Conservation (phyloP, 768 basidiomycete genomes). For the Boletus bicolor region DNA sequence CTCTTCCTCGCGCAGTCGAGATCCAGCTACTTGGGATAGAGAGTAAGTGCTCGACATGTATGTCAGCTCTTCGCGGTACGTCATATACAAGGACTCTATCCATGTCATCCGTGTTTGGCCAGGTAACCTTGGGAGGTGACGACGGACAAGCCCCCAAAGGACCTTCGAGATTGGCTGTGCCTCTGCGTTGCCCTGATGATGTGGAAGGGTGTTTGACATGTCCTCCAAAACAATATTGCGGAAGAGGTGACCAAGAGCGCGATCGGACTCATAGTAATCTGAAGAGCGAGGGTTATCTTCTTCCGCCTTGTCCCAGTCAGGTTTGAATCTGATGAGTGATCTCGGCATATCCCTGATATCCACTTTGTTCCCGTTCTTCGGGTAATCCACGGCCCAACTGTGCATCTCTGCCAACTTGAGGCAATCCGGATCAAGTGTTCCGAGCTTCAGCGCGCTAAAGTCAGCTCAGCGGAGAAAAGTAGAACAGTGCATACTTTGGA, state of each 20-base stretch:
- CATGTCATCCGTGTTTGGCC: background rate
- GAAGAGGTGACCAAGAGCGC: constrained; percentile 70
- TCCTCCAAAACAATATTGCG: constrained; percentile 54
- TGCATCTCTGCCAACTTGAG: constrained; percentile 54
- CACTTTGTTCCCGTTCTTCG: constrained; percentile 71
- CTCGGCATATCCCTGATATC: constrained; percentile 51
- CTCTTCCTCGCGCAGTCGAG: constrained; percentile 66
- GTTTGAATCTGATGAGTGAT: constrained; percentile 61
- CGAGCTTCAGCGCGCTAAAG: constrained; percentile 39
- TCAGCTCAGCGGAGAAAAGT: background rate
- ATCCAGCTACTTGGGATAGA: constrained; percentile 52
- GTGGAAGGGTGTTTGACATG: constrained; percentile 17
- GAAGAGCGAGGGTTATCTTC: constrained; percentile 48
- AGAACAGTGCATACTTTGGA: constrained; percentile 47
- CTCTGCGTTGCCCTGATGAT: constrained; percentile 12
- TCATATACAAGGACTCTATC: constrained; percentile 19
- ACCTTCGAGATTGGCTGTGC: constrained; percentile 32
- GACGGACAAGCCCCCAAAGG: constrained; percentile 20
- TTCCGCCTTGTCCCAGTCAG: constrained; percentile 75
- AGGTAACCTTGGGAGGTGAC: constrained; percentile 14
- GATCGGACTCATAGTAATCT: constrained; percentile 69
- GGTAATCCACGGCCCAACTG: constrained; percentile 72
- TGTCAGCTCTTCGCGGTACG: constrained; percentile 61
- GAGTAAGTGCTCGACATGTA: constrained; percentile 72
- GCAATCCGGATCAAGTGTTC: constrained; percentile 59